Evolutionary conservation across 2,329 filamentous ascomycete genomes (phyloP), one percentile per base, ranked within the genome.

Genomic region (Cadophora gregata): DNA sequence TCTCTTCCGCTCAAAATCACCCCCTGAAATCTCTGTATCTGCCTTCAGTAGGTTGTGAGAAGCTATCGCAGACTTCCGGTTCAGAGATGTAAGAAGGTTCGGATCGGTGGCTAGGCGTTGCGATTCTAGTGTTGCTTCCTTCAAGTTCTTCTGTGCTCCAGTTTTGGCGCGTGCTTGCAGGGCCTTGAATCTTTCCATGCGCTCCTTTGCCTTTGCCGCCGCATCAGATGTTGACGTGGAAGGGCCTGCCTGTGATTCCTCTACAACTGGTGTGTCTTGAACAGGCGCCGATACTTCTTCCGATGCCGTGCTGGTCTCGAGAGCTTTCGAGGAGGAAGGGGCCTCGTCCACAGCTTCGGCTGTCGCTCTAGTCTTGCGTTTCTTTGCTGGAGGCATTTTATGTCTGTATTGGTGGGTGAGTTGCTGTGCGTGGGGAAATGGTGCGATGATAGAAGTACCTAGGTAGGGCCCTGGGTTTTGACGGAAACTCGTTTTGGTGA

Each of bases 1-100:
- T 48, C 96, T 90, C 81, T 98, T 97, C 72, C 96, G 92, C 84
- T 99, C 96, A 76, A 98, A 99, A 79, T 98, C 96, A 64, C 92
- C 93, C 38, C 93, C 93, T 0, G 85, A 83, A 21, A 92, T 93
- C 78, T 94, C 92, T 1, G 93, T 90, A 75, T 97, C 93, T 4
- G 93, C 93, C 82, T 97, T 97, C 51, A 97, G 85, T 0, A 99
- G 87, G 77, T 98, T 99, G 78, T 97, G 93, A 6, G 91, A 89
- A 24, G 96, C 95, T 72, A 96, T 89, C 64, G 93, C 94, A 75
- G 93, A 92, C 75, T 93, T 93, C 69, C 94, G 91, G 70, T 91
- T 89, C n/a, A 98, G 82, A 1, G 92, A 86, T 1, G 88, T 88
- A 59, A 97, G 86, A 69, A 95, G 86, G 3, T 86, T 86, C 5